Percentiles rank a stretch among this genome's conserved stretches.
Evolutionary conservation across 2,329 filamentous ascomycete species (phyloP).

Genomic region (Trichoderma semiorbis): DNA sequence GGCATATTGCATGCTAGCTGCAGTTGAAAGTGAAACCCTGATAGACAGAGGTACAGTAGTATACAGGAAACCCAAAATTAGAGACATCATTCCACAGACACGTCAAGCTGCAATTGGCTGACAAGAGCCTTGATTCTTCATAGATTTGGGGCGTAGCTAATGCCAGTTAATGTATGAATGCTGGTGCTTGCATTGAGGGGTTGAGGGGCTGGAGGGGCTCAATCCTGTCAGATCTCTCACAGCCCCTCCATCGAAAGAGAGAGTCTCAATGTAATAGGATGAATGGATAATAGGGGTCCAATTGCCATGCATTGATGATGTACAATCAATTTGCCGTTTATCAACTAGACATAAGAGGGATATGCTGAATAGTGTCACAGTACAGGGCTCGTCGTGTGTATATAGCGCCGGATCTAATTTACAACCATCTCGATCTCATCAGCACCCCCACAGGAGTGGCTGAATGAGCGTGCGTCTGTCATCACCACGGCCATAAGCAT

Average conservation of each 20-base stretch:
- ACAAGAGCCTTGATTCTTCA: neutral
- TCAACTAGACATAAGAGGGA: neutral
- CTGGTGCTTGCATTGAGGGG: neutral
- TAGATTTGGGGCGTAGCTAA: neutral
- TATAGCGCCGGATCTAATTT: neutral
- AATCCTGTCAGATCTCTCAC: neutral
- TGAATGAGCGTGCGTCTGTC: neutral
- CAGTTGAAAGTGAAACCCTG: neutral
- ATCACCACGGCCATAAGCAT: neutral
- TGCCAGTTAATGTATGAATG: neutral
- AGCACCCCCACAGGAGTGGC: neutral
- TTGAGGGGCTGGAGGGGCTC: neutral
- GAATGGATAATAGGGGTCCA: neutral
- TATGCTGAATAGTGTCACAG: no score
- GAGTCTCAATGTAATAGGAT: neutral
- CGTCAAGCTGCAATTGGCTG: neutral
- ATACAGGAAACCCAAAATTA: neutral
- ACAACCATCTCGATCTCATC: neutral
- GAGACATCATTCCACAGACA: neutral
- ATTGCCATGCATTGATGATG: neutral
- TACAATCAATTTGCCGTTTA: neutral
- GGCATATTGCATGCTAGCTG: neutral
- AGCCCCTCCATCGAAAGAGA: neutral
- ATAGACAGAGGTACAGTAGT: neutral
- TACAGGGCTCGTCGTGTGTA: no score